These are phyloP conservation scores for Dimargaris verticillata DNA, from an alignment of 192 early-diverging fungal genomes.

Conservation along the genomic window DNA sequence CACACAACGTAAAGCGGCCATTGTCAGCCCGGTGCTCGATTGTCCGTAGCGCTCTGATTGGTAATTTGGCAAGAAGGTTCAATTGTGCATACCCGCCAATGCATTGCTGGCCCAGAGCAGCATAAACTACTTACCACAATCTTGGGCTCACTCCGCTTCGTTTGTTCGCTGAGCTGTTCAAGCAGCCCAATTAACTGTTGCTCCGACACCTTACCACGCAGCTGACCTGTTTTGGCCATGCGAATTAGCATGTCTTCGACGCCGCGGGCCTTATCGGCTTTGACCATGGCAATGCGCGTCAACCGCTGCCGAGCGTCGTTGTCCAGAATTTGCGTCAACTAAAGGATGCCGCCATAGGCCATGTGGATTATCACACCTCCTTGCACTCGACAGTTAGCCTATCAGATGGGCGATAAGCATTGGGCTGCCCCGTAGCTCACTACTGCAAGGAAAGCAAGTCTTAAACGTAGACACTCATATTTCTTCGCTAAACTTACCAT, in stretches of 20 bases:
- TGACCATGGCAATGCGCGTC: constrained; percentile 81
- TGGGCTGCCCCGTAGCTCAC: too few species aligned
- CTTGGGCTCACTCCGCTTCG: constrained; percentile 38
- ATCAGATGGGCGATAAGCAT: too few species aligned
- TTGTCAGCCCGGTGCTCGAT: not conserved
- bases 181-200: constrained; percentile 71
- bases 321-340: constrained; percentile 59
- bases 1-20: not conserved
- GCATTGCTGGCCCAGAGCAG: not conserved
- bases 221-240: constrained; percentile 74
- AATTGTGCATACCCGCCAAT: not conserved
- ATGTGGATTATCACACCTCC: too few species aligned
- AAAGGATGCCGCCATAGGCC: too few species aligned
- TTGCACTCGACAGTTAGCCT: too few species aligned
- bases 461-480: too few species aligned
- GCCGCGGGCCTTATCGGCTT: constrained; percentile 67
- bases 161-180: constrained; percentile 62
- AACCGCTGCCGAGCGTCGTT: constrained; percentile 67
- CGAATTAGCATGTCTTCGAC: constrained; percentile 81
- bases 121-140: constrained; percentile 44
- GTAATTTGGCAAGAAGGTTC: not conserved
- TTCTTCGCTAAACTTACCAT: constrained; percentile 22
- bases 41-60: not conserved
- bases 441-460: too few species aligned
- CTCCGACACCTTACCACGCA: constrained; percentile 69